These are phyloP conservation scores for Boletus tomentosulus DNA, from an alignment of 768 basidiomycete genomes.

Conservation along the genomic window DNA sequence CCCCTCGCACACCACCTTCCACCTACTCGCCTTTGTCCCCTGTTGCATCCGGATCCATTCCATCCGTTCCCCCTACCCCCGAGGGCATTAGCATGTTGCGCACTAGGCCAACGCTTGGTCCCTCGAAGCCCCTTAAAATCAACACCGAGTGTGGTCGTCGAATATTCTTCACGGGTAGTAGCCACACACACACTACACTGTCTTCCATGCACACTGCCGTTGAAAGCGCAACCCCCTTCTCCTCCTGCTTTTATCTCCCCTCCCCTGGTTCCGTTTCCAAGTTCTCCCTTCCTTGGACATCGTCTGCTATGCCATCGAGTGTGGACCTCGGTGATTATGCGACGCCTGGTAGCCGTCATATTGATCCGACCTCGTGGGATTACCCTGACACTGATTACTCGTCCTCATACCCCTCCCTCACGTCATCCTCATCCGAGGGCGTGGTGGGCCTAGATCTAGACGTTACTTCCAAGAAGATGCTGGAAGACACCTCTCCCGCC, in stretches of 20 bases:
- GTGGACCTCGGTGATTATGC: slow-evolving; percentile 37
- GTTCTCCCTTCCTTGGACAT: slow-evolving; percentile 32
- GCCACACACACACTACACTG: slow-evolving; percentile 41
- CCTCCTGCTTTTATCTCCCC: slow-evolving; percentile 52
- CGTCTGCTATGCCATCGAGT: slow-evolving; percentile 34
- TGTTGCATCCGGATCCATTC: slow-evolving; percentile 33
- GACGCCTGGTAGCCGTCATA: slow-evolving; percentile 46
- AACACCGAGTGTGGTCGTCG: slow-evolving; percentile 46
- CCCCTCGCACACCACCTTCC: slow-evolving; percentile 47
- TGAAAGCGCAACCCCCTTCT: slow-evolving; percentile 54
- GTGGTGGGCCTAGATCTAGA: slow-evolving; percentile 32
- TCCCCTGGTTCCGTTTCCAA: slow-evolving; percentile 41
- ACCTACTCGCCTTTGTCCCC: slow-evolving; percentile 48
- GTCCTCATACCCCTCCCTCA: slow-evolving; percentile 45
- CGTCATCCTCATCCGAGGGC: slow-evolving; percentile 36
- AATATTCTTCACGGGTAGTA: slow-evolving; percentile 37
- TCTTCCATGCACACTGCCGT: slow-evolving; percentile 78
- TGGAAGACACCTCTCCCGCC: slow-evolving; percentile 29
- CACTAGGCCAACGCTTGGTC: slow-evolving; percentile 31
- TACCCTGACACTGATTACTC: slow-evolving; percentile 44
- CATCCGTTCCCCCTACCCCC: slow-evolving; percentile 57
- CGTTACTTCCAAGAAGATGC: slow-evolving; percentile 27
- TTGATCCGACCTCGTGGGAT: slow-evolving; percentile 47
- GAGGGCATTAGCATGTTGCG: slow-evolving; percentile 44
- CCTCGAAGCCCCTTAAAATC: slow-evolving; percentile 50